Conservation (phyloP, 1,139 yeast genomes). For the Suhomyces atakaporum region DNA sequence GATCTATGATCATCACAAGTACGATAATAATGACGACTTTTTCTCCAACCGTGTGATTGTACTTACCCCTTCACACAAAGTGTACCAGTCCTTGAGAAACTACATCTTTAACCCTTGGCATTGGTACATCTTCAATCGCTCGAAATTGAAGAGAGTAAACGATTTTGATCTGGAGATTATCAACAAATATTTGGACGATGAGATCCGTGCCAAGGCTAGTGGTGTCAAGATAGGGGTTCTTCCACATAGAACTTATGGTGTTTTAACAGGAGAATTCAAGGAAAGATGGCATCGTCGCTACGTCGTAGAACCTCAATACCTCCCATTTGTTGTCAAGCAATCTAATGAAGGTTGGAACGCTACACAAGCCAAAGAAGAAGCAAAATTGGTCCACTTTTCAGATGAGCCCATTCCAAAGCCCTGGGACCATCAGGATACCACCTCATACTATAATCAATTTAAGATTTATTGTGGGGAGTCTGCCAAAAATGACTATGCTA, state of each 20-base stretch:
- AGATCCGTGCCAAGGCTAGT: slow-evolving; percentile 16
- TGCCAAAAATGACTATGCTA: slow-evolving; percentile 14
- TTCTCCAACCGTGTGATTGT: slow-evolving; percentile 51
- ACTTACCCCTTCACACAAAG: slow-evolving; percentile 36
- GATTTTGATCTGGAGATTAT: slow-evolving; percentile 56
- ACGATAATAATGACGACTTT: slow-evolving; percentile 30
- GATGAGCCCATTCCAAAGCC: slow-evolving; percentile 53
- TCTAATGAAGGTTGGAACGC: slow-evolving; percentile 34
- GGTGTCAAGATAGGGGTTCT: slow-evolving; percentile 35
- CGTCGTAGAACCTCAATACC: slow-evolving; percentile 34
- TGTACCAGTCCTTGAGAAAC: slow-evolving; percentile 32
- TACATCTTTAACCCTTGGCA: slow-evolving; percentile 34
- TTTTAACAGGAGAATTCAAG: slow-evolving; percentile 51
- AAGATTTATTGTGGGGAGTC: slow-evolving; percentile 28
- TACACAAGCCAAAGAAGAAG: slow-evolving; percentile 16
- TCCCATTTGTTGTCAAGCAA: slow-evolving; percentile 30
- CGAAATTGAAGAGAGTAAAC: slow-evolving; percentile 20
- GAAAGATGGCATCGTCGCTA: slow-evolving; percentile 28
- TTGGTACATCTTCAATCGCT: slow-evolving; percentile 30
- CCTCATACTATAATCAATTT: slow-evolving; percentile 25
- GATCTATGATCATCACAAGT: slow-evolving; percentile 31
- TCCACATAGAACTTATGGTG: slow-evolving; percentile 50
- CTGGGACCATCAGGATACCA: slow-evolving; percentile 32
- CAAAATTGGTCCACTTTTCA: slow-evolving; percentile 42
- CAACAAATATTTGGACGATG: slow-evolving; percentile 33